These are phyloP conservation scores for Persicaria maculosa DNA, from an alignment of 148 eudicot genomes.

Conservation along the genomic window DNA sequence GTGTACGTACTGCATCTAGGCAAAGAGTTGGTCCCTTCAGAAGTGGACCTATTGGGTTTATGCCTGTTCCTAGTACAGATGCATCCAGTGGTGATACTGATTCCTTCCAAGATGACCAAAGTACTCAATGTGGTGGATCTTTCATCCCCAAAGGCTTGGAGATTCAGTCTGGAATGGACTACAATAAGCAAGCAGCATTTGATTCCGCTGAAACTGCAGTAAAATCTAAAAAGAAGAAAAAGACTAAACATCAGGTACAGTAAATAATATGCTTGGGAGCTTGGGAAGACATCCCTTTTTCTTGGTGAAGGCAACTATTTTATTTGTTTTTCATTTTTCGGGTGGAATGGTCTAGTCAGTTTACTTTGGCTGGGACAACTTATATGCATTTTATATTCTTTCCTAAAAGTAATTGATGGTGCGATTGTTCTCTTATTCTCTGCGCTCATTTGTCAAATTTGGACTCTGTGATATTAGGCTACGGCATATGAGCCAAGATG, in stretches of 20 bases:
- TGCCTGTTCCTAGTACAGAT: slow-evolving; percentile 51
- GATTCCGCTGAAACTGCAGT: slow-evolving; percentile 51
- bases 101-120: slow-evolving; percentile 85
- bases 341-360: neutral
- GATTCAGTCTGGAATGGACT: slow-evolving; percentile 66
- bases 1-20: slow-evolving; percentile 82
- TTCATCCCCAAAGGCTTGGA: slow-evolving; percentile 51
- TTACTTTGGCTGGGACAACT: neutral
- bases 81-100: slow-evolving; percentile 89
- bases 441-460: slow-evolving; percentile 8
- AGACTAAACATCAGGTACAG: slow-evolving; percentile 67
- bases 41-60: slow-evolving; percentile 43
- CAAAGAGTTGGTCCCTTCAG: slow-evolving; percentile 66
- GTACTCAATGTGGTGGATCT: slow-evolving; percentile 50
- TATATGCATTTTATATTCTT: neutral
- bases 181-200: slow-evolving; percentile 50
- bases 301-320: neutral
- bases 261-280: neutral
- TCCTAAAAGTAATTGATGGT: neutral
- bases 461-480: slow-evolving; percentile 36
- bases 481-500: slow-evolving; percentile 55
- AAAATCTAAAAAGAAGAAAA: slow-evolving; percentile 79
- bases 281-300: neutral
- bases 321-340: neutral
- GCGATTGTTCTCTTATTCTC: neutral